Evolutionary conservation across 2,329 filamentous ascomycete genomes (phyloP).

Genomic region (Neurospora sp.): DNA sequence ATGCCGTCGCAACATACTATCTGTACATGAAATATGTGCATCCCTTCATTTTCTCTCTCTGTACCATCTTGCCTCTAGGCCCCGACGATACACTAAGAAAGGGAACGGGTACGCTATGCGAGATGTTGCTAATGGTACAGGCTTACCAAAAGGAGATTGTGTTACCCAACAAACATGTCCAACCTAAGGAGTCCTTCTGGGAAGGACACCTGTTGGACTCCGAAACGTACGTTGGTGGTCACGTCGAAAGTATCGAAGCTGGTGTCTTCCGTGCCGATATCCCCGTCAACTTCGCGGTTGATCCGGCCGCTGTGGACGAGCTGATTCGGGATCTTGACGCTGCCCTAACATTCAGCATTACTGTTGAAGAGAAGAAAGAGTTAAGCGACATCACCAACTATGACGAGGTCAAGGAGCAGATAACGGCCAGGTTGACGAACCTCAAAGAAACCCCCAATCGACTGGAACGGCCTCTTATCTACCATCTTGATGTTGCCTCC

Average conservation of each 20-base stretch:
- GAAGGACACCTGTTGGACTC: slow-evolving; percentile 93
- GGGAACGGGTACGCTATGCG: slow-evolving; percentile 95
- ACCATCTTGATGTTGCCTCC: slow-evolving; percentile 95
- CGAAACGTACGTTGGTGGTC: slow-evolving; percentile 95
- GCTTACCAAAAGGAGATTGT: slow-evolving; percentile 88
- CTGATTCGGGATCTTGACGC: slow-evolving; percentile 77
- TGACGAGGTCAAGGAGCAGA: slow-evolving; percentile 75
- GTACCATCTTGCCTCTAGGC: slow-evolving; percentile 87
- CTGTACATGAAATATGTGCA: slow-evolving; percentile 99
- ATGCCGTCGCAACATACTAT: slow-evolving; percentile 97
- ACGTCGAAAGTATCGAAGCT: slow-evolving; percentile 98
- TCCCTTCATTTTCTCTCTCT: slow-evolving; percentile 97
- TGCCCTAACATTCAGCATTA: slow-evolving; percentile 79
- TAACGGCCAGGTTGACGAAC: slow-evolving; percentile 56
- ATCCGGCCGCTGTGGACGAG: slow-evolving; percentile 81
- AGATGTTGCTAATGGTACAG: slow-evolving; percentile 99
- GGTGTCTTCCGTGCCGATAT: slow-evolving; percentile 96
- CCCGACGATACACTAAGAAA: slow-evolving; percentile 90
- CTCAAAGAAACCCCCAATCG: slow-evolving; percentile 78
- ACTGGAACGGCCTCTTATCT: slow-evolving; percentile 79
- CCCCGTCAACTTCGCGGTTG: slow-evolving; percentile 86
- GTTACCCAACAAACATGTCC: slow-evolving; percentile 89
- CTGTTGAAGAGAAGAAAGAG: slow-evolving; percentile 73
- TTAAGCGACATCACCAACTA: slow-evolving; percentile 74
- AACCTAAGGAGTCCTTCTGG: slow-evolving; percentile 88